Conservation (phyloP, 169 alveolate genomes). For the Perkinsus chesapeaki region DNA sequence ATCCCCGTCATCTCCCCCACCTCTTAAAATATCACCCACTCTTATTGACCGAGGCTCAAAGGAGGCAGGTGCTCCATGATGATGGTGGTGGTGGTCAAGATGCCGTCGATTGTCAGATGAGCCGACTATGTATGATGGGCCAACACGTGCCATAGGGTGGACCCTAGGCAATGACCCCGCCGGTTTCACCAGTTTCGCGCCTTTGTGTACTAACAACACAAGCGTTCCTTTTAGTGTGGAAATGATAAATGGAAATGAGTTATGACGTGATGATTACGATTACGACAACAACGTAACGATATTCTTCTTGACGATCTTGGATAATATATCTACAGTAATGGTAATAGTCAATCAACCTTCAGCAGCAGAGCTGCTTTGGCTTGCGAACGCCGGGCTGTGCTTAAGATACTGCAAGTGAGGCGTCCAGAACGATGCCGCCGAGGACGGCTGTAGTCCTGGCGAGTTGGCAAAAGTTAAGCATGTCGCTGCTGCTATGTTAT, state of each 20-base stretch:
- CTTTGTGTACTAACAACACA: neutral
- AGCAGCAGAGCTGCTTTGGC: neutral
- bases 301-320: neutral
- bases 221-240: neutral
- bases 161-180: no score
- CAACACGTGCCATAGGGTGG: no score
- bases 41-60: neutral
- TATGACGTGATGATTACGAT: neutral
- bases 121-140: neutral
- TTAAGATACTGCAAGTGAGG: neutral
- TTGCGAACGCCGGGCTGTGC: conserved; percentile 2
- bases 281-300: neutral
- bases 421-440: neutral
- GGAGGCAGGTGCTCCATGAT: neutral
- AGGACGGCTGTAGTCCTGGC: neutral
- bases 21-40: neutral
- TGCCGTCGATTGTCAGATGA: neutral
- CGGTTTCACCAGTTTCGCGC: neutral
- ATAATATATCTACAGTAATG: neutral
- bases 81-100: neutral
- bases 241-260: neutral
- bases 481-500: neutral
- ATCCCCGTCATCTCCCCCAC: neutral
- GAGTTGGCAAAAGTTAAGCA: neutral
- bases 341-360: neutral